Evolutionary conservation across 805 yeast species (phyloP), one percentile per base, ranked within the genome.

Genomic region (Nakazawaea populi): DNA sequence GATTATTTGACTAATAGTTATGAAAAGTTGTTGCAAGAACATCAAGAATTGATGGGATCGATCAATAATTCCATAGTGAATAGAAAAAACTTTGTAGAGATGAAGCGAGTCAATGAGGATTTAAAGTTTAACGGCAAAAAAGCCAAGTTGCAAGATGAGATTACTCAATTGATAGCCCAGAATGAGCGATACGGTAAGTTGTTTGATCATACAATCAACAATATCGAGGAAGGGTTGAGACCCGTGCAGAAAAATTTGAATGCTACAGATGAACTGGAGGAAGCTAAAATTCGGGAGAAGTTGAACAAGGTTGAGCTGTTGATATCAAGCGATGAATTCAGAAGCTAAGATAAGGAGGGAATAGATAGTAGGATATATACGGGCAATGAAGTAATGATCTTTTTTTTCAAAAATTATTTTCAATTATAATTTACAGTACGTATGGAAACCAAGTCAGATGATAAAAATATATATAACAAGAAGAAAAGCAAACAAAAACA

Each of bases 11-110:
- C 29, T 6, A 7, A 34, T 2, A 37, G 37, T 14, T 50, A 50
- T 42, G 47, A 46, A 34, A 46, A 46, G 29, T 31, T 50, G 12
- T 32, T 50, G 11, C n/a, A 10, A 5, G 49, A 50, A 37, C 47
- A 46, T 14, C 47, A 50, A 27, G 53, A 50, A 24, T 46, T 50
- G 37, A 11, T 50, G 42, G 44, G 36, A 3, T 50, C 53, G 12
- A 46, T 50, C n/a, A 46, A 50, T 9, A 50, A 38, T 37, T 46
- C 49, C 6, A 29, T 50, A 18, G 27, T 37, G 32, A 50, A 42
- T 18, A 50, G 50, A 36, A 50, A 46, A 14, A 8, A 36, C 8
- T 50, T 24, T 31, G 29, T 45, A 3, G 46, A 45, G 12, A 36
- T 36, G 42, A 49, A 45, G 32, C 29, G n/a, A 11, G 10, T 29